phyloP scores from a whole-genome alignment of 805 yeast genomes.

The Ogataea nakhonphanomensis region DNA sequence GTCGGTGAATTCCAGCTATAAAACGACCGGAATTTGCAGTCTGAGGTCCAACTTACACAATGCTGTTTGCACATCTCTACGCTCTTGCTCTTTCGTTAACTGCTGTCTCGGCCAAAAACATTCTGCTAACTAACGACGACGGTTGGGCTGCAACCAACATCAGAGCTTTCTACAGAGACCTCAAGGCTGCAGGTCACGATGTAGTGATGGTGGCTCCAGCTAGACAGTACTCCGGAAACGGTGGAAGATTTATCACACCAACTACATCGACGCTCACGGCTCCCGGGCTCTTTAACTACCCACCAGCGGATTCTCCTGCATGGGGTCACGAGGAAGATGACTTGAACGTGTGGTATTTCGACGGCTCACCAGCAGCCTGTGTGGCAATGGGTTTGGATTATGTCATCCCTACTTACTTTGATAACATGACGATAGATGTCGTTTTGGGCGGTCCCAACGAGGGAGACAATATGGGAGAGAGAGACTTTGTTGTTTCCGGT shows the following conservation, averaged over 20 bases:
- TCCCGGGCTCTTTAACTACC: conserved; percentile 48
- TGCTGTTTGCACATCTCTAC: conserved; percentile 11
- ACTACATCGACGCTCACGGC: conserved; percentile 35
- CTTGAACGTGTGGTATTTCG: conserved; percentile 49
- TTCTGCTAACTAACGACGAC: conserved; percentile 53
- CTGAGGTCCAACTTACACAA: background rate
- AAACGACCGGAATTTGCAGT: background rate
- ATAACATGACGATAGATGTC: conserved; percentile 43
- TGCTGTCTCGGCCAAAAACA: conserved; percentile 35
- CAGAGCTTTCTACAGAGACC: conserved; percentile 50
- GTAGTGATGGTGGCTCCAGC: conserved; percentile 52
- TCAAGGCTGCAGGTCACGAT: conserved; percentile 45
- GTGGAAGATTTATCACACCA: conserved; percentile 51
- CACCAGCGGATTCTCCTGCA: conserved; percentile 46
- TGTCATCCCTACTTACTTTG: conserved; percentile 43
- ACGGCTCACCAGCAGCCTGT: conserved; percentile 53
- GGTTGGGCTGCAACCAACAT: conserved; percentile 56
- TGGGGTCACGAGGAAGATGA: conserved; percentile 51
- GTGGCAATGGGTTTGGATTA: conserved; percentile 47
- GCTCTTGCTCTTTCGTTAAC: conserved; percentile 10
- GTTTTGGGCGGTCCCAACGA: conserved; percentile 54
- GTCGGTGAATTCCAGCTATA: background rate
- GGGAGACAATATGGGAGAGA: conserved; percentile 46
- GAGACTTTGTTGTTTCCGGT: conserved; percentile 44
- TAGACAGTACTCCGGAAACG: conserved; percentile 50